Evolutionary conservation across 768 basidiomycete species (phyloP), one percentile per base, ranked within the genome.

Genomic region (Stropharia rugosoannulata): DNA sequence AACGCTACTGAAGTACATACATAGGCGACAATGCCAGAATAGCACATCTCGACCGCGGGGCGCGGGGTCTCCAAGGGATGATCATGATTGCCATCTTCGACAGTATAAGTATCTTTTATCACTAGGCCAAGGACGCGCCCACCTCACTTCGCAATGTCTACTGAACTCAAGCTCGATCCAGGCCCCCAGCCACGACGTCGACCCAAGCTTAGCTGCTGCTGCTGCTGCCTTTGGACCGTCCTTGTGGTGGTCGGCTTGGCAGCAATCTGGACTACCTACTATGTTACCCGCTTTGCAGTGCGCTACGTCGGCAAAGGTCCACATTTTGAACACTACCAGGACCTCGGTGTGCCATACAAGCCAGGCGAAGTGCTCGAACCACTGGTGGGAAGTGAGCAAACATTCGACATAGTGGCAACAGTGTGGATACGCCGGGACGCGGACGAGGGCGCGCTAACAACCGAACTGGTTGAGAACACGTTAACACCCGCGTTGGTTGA

Each of bases 401-500:
- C 42, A 3, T 62, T 62, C 39, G 62, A 62, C 19, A 51, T 62
- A 13, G 53, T 62, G 15, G 62, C 62, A n/a, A 62, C 62, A 7
- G 57, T 62, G 5, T 62, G 62, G 62, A 15, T 58, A 2, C 55
- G 53, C 4, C 37, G 47, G 13, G 46, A 38, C 13, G 43, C 45
- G 35, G 29, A 32, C 9, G 29, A 32, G 29, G 29, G 9, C 9
- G 9, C 29, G 5, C 29, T 7, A 10, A 32, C 29, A 32, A 32
- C 5, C 29, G 29, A 32, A 32, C 18, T 22, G n/a, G n/a, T 19
- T 12, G 38, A 39, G 38, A 39, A 16, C 38, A 16, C 11, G 38
- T 16, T 5, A 22, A 11, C 5, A 42, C 16, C 11, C n/a, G n/a
- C 11, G 11, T 19, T 57, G 35, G 10, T 22, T 6, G 62, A 60